Evolutionary conservation across 2,329 filamentous ascomycete genomes (phyloP).

Genomic region (Nannizziopsis arthrosporioides): DNA sequence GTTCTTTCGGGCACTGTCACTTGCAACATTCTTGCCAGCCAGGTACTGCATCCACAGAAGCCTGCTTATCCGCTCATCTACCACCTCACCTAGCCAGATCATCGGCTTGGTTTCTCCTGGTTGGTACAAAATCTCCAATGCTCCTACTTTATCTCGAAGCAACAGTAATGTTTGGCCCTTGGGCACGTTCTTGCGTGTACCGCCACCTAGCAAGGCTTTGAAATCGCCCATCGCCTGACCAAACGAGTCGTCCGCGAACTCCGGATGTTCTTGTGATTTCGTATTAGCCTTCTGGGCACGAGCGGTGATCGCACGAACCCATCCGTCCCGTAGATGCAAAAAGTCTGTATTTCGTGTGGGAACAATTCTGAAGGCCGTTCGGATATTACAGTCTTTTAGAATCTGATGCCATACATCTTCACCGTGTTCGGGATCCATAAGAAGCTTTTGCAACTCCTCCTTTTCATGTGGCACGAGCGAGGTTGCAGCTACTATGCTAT

Average conservation of each 20-base stretch:
- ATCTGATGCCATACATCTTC: slow-evolving; percentile 64
- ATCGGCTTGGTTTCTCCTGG: slow-evolving; percentile 37
- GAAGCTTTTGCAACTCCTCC: slow-evolving; percentile 53
- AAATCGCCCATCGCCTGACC: slow-evolving; percentile 64
- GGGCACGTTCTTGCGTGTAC: slow-evolving; percentile 53
- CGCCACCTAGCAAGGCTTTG: slow-evolving; percentile 68
- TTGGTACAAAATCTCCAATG: slow-evolving; percentile 55
- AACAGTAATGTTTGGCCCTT: slow-evolving; percentile 71
- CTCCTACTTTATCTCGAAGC: slow-evolving; percentile 53
- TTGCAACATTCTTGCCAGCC: slow-evolving; percentile 74
- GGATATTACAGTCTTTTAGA: slow-evolving; percentile 54
- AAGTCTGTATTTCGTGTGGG: slow-evolving; percentile 94
- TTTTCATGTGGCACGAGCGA: slow-evolving; percentile 76
- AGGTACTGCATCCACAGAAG: slow-evolving; percentile 85
- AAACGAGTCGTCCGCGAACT: slow-evolving; percentile 63
- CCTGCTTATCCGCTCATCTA: slow-evolving; percentile 68
- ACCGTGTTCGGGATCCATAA: slow-evolving; percentile 58
- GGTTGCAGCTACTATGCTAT: slow-evolving; percentile 57
- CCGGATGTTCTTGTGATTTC: slow-evolving; percentile 31
- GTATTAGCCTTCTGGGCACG: slow-evolving; percentile 50
- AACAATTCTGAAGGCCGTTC: slow-evolving; percentile 69
- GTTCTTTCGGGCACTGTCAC: slow-evolving; percentile 65
- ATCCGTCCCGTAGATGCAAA: slow-evolving; percentile 79
- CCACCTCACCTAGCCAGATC: slow-evolving; percentile 56
- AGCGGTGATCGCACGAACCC: slow-evolving; percentile 71